Evolutionary conservation across 345 rosid genomes (phyloP).

Genomic region (Citrus mangshanensis): DNA sequence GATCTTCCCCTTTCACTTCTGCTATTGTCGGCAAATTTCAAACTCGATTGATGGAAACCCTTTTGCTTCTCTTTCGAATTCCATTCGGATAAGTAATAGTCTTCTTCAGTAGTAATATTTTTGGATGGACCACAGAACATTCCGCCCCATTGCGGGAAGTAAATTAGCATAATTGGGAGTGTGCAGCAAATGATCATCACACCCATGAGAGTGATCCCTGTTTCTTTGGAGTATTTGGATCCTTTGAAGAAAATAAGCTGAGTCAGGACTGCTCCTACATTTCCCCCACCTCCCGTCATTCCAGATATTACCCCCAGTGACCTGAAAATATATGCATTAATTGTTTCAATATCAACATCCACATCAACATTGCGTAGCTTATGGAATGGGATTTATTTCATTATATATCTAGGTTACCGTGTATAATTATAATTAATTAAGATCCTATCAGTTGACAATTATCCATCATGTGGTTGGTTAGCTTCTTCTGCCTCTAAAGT

Average conservation of each 20-base stretch:
- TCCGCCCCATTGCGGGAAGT: slow-evolving; percentile 98
- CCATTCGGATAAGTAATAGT: slow-evolving; percentile 82
- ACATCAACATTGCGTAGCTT: background rate
- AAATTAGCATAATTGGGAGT: slow-evolving; percentile 50
- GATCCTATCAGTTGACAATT: too few relatives aligned
- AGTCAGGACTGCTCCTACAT: slow-evolving; percentile 79
- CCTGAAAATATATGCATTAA: slow-evolving; percentile 30
- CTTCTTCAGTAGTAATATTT: slow-evolving; percentile 56
- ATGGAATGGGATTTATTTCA: background rate
- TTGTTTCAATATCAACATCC: background rate
- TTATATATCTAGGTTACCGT: background rate
- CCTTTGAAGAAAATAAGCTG: slow-evolving; percentile 87
- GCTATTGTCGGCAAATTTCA: slow-evolving; percentile 75
- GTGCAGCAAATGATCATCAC: slow-evolving; percentile 72
- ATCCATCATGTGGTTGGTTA: background rate
- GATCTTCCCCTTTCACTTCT: slow-evolving; percentile 56
- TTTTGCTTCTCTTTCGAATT: slow-evolving; percentile 39
- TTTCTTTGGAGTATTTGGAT: slow-evolving; percentile 68
- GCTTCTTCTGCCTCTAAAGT: background rate
- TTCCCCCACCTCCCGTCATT: slow-evolving; percentile 92
- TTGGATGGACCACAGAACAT: slow-evolving; percentile 73
- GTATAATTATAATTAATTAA: too few relatives aligned
- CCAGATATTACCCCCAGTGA: slow-evolving; percentile 82
- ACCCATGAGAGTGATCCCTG: slow-evolving; percentile 79
- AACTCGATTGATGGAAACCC: slow-evolving; percentile 52